phyloP scores from a whole-genome alignment of 495 filamentous ascomycete species.

The Podospora pseudocomata region DNA sequence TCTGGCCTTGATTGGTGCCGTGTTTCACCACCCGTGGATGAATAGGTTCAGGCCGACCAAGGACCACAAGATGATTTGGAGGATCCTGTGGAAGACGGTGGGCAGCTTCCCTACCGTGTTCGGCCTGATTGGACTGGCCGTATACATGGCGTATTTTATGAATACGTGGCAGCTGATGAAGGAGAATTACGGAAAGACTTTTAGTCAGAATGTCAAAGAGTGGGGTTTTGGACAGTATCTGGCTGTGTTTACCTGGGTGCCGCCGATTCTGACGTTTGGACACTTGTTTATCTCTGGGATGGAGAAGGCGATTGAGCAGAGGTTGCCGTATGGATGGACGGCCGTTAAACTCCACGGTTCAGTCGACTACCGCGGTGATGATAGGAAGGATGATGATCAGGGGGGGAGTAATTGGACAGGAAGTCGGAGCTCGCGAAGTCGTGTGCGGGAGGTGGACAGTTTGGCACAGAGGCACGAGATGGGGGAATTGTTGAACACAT shows the following conservation, averaged over 20 bases:
- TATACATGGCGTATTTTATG: constrained; percentile 22
- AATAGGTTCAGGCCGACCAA: background rate
- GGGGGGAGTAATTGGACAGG: background rate
- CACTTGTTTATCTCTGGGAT: constrained; percentile 13
- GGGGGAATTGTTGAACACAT: background rate
- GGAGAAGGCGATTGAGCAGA: constrained; percentile 9
- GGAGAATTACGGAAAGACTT: constrained; percentile 21
- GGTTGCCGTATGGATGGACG: constrained; percentile 14
- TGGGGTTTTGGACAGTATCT: constrained; percentile 28
- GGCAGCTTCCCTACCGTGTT: constrained; percentile 15
- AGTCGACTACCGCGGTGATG: background rate
- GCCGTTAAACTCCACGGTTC: background rate
- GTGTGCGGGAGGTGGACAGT: background rate
- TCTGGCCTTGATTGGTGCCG: constrained; percentile 16
- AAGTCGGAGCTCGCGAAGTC: background rate
- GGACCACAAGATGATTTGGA: background rate
- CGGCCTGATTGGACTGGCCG: constrained; percentile 12
- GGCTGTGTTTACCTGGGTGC: constrained; percentile 23
- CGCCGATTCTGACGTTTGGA: constrained; percentile 21
- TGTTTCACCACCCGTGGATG: constrained; percentile 18
- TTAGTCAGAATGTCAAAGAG: constrained; percentile 10
- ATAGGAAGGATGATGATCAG: background rate
- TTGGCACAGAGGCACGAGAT: background rate
- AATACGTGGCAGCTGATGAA: constrained; percentile 25
- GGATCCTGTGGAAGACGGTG: constrained; percentile 10